These are phyloP conservation scores for Aquilaria malaccensis DNA, from an alignment of 345 rosid genomes.

Conservation along the genomic window DNA sequence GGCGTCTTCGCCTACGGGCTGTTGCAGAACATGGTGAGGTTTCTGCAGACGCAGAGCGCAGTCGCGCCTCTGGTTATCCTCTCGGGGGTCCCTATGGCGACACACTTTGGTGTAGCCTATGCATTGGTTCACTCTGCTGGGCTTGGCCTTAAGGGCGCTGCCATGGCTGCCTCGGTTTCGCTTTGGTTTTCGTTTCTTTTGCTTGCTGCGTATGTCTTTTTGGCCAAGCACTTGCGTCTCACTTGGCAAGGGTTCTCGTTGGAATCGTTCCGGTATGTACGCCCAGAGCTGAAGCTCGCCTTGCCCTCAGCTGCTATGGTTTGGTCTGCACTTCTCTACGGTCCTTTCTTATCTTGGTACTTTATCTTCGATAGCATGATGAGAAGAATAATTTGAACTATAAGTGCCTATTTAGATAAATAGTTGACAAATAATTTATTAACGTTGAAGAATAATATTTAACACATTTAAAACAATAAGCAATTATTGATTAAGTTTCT, in stretches of 20 bases:
- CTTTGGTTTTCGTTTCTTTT: constrained; percentile 41
- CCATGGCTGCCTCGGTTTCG: constrained; percentile 61
- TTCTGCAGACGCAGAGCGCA: constrained; percentile 64
- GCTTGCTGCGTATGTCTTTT: constrained; percentile 35
- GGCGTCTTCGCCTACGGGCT: constrained; percentile 50
- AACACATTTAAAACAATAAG: no score
- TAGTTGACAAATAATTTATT: no score
- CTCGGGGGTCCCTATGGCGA: constrained; percentile 30
- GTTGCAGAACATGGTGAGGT: constrained; percentile 52
- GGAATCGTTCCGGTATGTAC: constrained; percentile 28
- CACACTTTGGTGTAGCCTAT: constrained; percentile 39
- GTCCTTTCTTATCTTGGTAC: no score
- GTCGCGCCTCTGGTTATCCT: constrained; percentile 34
- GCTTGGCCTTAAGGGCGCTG: constrained; percentile 55
- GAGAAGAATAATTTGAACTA: no score
- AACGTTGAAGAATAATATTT: no score
- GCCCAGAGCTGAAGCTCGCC: constrained; percentile 37
- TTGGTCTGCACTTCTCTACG: constrained; percentile 32
- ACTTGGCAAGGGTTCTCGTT: constrained; percentile 60
- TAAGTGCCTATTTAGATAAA: no score
- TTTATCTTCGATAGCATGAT: not conserved
- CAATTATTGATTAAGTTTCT: no score
- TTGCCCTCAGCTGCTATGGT: constrained; percentile 73
- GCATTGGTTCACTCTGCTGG: constrained; percentile 29
- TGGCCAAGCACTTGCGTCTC: constrained; percentile 27